Conservation (phyloP, 2,329 filamentous ascomycete species). For the Beauveria asiatica region DNA sequence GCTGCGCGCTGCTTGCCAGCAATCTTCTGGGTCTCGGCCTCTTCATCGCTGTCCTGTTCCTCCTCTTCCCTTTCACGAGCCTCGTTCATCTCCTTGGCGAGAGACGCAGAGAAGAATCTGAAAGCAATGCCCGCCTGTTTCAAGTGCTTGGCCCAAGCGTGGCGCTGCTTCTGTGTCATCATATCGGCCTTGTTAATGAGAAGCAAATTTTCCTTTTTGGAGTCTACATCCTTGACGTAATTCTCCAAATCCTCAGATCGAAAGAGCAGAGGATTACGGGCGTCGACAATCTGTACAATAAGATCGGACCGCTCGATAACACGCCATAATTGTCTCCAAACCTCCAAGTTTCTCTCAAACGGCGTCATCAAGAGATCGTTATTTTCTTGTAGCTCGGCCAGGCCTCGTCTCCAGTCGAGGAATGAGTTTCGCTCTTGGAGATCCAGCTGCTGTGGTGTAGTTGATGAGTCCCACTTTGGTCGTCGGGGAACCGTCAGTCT, state of each 20-base stretch:
- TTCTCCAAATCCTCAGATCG: conserved; percentile 85
- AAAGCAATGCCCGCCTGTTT: conserved; percentile 74
- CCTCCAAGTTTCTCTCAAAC: conserved; percentile 93
- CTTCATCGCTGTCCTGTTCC: conserved; percentile 17
- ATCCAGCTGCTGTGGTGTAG: conserved; percentile 77
- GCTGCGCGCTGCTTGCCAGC: conserved; percentile 19
- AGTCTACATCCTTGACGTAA: conserved; percentile 89
- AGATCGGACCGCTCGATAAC: conserved; percentile 95
- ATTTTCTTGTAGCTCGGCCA: conserved; percentile 89
- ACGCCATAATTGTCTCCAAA: conserved; percentile 96
- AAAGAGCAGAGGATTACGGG: conserved; percentile 88
- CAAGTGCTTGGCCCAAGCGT: conserved; percentile 80
- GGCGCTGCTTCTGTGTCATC: conserved; percentile 83
- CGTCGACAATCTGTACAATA: conserved; percentile 96
- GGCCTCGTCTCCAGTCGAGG: conserved; percentile 77
- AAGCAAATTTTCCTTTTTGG: conserved; percentile 80
- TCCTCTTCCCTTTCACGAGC: conserved; percentile 49
- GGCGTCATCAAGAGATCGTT: conserved; percentile 95
- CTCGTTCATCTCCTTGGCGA: conserved; percentile 87
- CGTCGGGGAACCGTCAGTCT: conserved; percentile 82
- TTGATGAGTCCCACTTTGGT: conserved; percentile 79
- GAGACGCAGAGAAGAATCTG: conserved; percentile 88
- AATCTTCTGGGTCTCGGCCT: conserved; percentile 18
- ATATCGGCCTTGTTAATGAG: conserved; percentile 99
- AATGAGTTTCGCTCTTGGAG: conserved; percentile 69